Evolutionary conservation across 75 land plant genomes (phyloP).

Genomic region (Cryptomeria japonica): DNA sequence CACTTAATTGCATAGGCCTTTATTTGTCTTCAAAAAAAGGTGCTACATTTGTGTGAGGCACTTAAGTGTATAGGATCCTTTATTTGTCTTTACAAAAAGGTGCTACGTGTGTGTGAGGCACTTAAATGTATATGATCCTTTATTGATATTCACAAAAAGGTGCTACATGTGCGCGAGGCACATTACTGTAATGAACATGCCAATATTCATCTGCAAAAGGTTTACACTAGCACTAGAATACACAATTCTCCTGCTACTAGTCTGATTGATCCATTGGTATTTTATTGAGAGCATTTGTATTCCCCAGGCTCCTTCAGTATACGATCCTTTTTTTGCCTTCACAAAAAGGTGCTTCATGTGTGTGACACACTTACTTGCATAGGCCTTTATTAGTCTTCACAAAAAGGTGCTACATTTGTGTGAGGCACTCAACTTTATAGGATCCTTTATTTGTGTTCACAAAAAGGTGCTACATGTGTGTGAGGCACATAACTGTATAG

Average conservation of each 20-base stretch:
- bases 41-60: too few species aligned
- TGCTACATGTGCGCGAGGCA: not conserved
- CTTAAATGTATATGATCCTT: not conserved
- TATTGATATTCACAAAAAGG: not conserved
- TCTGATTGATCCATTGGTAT: not conserved
- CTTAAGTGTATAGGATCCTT: not conserved
- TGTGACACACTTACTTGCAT: not conserved
- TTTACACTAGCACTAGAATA: not conserved
- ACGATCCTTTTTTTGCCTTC: not conserved
- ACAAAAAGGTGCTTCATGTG: not conserved
- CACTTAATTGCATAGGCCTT: not conserved
- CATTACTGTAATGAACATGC: not conserved
- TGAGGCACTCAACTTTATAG: too few species aligned
- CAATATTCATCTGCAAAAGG: not conserved
- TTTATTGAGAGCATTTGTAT: not conserved
- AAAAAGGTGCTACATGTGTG: not conserved
- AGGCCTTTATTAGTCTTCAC: not conserved
- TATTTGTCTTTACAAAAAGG: not conserved
- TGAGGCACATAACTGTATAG: not conserved
- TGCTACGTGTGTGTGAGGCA: not conserved
- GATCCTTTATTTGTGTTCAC: not conserved
- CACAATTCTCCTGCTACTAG: not conserved
- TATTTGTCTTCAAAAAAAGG: not conserved
- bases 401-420: too few species aligned
- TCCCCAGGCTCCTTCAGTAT: not conserved